Evolutionary conservation across 352 stramenopile genomes (phyloP).

Genomic region (Peronospora farinosa): DNA sequence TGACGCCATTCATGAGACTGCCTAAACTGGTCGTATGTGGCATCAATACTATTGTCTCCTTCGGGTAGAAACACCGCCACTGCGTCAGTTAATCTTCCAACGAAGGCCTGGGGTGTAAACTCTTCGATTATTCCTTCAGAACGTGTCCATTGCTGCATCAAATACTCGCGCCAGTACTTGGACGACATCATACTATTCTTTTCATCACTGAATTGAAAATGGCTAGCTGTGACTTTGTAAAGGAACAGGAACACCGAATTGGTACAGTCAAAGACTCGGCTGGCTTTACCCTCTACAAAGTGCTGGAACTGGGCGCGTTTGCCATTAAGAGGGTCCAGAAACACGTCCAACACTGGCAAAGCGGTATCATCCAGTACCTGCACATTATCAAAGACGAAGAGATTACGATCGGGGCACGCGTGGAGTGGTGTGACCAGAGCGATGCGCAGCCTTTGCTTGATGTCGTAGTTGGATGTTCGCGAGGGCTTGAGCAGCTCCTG

Average conservation of each 20-base stretch:
- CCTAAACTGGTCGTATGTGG: slow-evolving; percentile 11
- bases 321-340: slow-evolving; percentile 66
- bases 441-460: slow-evolving; percentile 41
- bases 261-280: slow-evolving; percentile 42
- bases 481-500: slow-evolving; percentile 22
- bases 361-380: slow-evolving; percentile 37
- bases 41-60: slow-evolving; percentile 7
- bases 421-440: slow-evolving; percentile 30
- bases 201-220: slow-evolving; percentile 3
- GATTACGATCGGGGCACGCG: slow-evolving; percentile 40
- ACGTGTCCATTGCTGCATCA: slow-evolving; percentile 46
- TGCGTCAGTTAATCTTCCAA: slow-evolving; percentile 45
- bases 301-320: slow-evolving; percentile 55
- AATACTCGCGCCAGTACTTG: slow-evolving; percentile 46
- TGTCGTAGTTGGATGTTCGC: slow-evolving; percentile 35
- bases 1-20: slow-evolving; percentile 24
- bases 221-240: slow-evolving; percentile 28
- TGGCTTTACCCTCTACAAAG: slow-evolving; percentile 18
- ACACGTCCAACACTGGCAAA: slow-evolving; percentile 57
- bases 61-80: slow-evolving; percentile 26
- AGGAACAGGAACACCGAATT: slow-evolving; percentile 60
- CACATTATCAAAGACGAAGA: slow-evolving; percentile 51
- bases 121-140: slow-evolving; percentile 31
- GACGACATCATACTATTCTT: slow-evolving; percentile 1
- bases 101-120: slow-evolving; percentile 67